These are phyloP conservation scores for Colletotrichum cordylinicola DNA, from an alignment of 2,329 filamentous ascomycete species.

Conservation along the genomic window DNA sequence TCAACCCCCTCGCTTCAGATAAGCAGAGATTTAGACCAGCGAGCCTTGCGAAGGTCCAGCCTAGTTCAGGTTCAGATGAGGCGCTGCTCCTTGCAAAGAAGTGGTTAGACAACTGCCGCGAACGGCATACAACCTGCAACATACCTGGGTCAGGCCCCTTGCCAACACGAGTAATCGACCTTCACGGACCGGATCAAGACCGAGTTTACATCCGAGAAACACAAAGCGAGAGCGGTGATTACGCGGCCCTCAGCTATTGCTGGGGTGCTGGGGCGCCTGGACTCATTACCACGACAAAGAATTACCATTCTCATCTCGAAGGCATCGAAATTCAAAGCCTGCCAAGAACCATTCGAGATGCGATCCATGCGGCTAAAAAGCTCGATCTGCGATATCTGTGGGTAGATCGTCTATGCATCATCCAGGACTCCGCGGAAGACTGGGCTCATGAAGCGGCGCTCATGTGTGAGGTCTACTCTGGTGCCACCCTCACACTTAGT, in stretches of 20 bases:
- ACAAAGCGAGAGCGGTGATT: fast-evolving
- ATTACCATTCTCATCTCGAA: neutral
- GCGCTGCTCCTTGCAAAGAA: neutral
- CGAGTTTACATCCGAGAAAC: neutral
- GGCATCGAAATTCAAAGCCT: neutral
- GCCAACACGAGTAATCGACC: neutral
- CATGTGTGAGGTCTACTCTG: neutral
- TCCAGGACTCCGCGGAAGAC: neutral
- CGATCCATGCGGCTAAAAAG: neutral
- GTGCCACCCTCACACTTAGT: neutral
- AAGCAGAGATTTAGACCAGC: neutral
- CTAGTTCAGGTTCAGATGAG: neutral
- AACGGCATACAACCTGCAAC: neutral
- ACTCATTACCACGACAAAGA: neutral
- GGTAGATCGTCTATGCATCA: neutral
- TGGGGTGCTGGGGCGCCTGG: neutral
- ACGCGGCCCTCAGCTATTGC: neutral
- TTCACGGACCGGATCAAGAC: fast-evolving
- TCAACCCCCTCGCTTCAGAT: neutral
- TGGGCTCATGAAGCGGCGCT: neutral
- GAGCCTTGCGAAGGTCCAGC: neutral
- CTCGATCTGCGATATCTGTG: neutral
- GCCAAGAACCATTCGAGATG: fast-evolving
- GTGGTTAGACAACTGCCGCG: neutral
- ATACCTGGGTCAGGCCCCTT: fast-evolving